A percentile compares a stretch with the other conserved stretches of the same genome.
Conservation (phyloP, 202 grass and related monocot genomes). For the Eragrostis tef region DNA sequence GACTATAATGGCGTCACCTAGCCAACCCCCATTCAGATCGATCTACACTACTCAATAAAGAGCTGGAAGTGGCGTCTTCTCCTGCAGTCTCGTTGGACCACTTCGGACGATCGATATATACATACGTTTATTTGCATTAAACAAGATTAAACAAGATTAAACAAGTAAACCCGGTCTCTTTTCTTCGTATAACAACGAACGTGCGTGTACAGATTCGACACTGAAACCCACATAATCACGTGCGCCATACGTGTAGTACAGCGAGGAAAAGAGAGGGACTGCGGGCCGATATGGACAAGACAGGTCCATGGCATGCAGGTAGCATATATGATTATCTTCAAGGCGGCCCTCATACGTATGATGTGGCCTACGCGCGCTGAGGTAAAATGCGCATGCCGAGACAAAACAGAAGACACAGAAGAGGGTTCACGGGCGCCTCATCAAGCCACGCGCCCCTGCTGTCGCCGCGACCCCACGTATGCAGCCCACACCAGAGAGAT, state of each 20-base stretch:
- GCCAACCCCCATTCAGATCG: no score
- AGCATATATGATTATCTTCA: conserved; percentile 31
- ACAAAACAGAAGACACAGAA: conserved; percentile 25
- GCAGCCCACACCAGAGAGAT: conserved; percentile 40
- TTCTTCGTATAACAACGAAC: background rate
- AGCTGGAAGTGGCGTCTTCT: no score
- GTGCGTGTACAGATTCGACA: background rate
- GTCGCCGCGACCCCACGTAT: conserved; percentile 17
- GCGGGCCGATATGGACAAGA: conserved; percentile 16
- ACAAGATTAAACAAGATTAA: no score
- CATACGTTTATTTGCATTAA: no score
- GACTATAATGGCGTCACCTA: no score
- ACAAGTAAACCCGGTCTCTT: background rate
- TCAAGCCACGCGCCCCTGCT: background rate
- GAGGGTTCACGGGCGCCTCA: conserved; percentile 53
- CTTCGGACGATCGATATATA: no score
- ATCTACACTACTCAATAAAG: no score
- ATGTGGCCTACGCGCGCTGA: conserved; percentile 2
- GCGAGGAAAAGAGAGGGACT: background rate
- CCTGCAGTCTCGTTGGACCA: no score
- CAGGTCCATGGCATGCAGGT: conserved; percentile 13
- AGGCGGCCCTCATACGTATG: background rate
- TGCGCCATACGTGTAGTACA: conserved; percentile 32
- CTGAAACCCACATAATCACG: conserved; percentile 31
- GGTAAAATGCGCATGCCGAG: background rate